Evolutionary conservation across 306 rosid genomes (phyloP), one percentile per base, ranked within the genome.

Genomic region (Casuarina cunninghamiana): DNA sequence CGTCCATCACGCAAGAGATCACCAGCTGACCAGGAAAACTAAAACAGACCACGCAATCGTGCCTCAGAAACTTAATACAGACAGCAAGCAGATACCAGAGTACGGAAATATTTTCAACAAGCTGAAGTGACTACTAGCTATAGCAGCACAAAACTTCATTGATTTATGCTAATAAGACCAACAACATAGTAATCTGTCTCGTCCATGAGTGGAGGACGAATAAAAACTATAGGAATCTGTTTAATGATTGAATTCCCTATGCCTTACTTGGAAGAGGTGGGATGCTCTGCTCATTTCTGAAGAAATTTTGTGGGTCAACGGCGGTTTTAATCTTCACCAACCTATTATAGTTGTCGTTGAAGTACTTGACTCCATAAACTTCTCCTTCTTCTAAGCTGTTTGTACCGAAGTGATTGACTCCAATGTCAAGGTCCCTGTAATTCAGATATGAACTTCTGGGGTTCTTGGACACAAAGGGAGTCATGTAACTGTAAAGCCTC

Each of bases 371-470:
- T 16, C 96, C 92, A 74, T 87, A 92, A 35, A 84, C 93, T 71
- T 74, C 49, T 46, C 90, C 97, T 13, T 89, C 91, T 60, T 72
- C 69, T 3, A 73, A 92, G 41, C 78, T 86, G 21, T 87, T 74
- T 53, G 32, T 55, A 45, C 79, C 90, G 38, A 70, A 77, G 10
- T 39, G 60, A 69, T 75, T 92, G 21, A 71, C 21, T 45, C 97
- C 97, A 81, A 92, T 88, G 85, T 92, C 97, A 69, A 92, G 84
- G 83, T 92, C 97, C 55, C 97, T 86, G 21, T 92, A 92, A 26
- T 90, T 90, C 55, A 92, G 78, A 77, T 79, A 92, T 2, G 97
- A 84, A 69, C 91, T 69, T 63, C 97, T 92, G 57, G 96, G 97
- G 78, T 87, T 86, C 84, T 92, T 88, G 3, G 96, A 90, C 65